Conservation (phyloP, 2,329 filamentous ascomycete genomes). For the Ascochyta clinopodiicola region DNA sequence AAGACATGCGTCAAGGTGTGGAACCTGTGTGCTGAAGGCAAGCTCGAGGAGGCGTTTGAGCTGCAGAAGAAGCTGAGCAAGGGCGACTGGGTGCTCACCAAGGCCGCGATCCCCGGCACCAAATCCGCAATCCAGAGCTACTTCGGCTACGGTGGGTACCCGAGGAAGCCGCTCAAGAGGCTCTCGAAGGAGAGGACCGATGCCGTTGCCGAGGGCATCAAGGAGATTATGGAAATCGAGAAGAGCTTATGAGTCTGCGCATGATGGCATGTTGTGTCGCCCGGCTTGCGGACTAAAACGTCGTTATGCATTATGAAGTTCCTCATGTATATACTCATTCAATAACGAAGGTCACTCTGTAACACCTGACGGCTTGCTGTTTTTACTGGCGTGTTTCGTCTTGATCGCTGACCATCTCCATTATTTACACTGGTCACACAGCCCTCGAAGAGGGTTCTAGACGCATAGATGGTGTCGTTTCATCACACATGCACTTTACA, state of each 20-base stretch:
- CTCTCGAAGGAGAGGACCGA: slow-evolving; percentile 63
- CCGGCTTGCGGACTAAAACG: background rate
- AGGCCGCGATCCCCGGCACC: slow-evolving; percentile 83
- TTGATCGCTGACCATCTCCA: background rate
- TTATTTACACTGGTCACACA: background rate
- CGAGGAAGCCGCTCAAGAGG: slow-evolving; percentile 74
- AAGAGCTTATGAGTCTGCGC: slow-evolving; percentile 43
- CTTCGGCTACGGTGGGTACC: slow-evolving; percentile 81
- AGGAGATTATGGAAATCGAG: slow-evolving; percentile 72
- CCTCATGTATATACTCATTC: slow-evolving; percentile 27
- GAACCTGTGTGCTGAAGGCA: slow-evolving; percentile 75
- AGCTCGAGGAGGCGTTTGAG: slow-evolving; percentile 74
- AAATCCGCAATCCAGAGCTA: slow-evolving; percentile 82
- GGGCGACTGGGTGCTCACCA: slow-evolving; percentile 83
- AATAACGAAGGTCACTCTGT: slow-evolving; percentile 10
- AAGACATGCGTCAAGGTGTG: slow-evolving; percentile 81
- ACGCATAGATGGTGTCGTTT: background rate
- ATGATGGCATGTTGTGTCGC: background rate
- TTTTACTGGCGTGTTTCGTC: background rate
- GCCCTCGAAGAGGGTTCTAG: background rate
- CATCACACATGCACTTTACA: background rate
- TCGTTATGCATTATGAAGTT: slow-evolving; percentile 23
- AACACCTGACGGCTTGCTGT: background rate
- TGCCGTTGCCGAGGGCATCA: slow-evolving; percentile 50
- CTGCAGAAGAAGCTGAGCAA: slow-evolving; percentile 79